Percentiles rank a stretch among this genome's conserved stretches.
Evolutionary conservation across 345 rosid genomes (phyloP).

Genomic region (Kernera saxatilis): DNA sequence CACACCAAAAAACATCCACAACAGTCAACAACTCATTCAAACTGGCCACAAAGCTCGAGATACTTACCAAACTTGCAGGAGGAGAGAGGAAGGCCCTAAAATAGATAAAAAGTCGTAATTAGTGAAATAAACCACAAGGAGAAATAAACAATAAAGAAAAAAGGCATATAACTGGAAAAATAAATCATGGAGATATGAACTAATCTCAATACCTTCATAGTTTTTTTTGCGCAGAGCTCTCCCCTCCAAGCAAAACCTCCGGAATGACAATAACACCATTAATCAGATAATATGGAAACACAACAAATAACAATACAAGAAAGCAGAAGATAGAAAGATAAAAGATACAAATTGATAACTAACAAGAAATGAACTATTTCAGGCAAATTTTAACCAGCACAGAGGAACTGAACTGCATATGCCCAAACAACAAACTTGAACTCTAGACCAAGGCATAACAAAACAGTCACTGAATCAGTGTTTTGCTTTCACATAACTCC

Average conservation of each 20-base stretch:
- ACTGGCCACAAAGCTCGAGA: neutral
- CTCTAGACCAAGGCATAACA: neutral
- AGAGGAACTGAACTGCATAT: slow-evolving; percentile 15
- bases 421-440: neutral
- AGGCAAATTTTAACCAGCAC: slow-evolving; percentile 21
- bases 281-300: slow-evolving; percentile 9
- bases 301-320: neutral
- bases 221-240: slow-evolving; percentile 7
- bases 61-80: slow-evolving; percentile 24
- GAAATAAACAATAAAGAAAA: neutral
- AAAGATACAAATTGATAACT: neutral
- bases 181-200: neutral
- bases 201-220: slow-evolving; percentile 14
- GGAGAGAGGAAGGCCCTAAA: slow-evolving; percentile 26
- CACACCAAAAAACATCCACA: neutral
- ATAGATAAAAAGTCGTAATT: neutral
- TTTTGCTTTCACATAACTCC: slow-evolving; percentile 44
- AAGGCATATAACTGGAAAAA: neutral
- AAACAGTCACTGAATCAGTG: neutral
- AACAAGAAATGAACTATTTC: neutral
- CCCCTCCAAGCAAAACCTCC: slow-evolving; percentile 33
- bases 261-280: slow-evolving; percentile 19
- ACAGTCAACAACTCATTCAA: too few relatives aligned
- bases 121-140: neutral
- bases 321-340: neutral